phyloP scores from a whole-genome alignment of 768 basidiomycete genomes.

The Trametes cubensis region DNA sequence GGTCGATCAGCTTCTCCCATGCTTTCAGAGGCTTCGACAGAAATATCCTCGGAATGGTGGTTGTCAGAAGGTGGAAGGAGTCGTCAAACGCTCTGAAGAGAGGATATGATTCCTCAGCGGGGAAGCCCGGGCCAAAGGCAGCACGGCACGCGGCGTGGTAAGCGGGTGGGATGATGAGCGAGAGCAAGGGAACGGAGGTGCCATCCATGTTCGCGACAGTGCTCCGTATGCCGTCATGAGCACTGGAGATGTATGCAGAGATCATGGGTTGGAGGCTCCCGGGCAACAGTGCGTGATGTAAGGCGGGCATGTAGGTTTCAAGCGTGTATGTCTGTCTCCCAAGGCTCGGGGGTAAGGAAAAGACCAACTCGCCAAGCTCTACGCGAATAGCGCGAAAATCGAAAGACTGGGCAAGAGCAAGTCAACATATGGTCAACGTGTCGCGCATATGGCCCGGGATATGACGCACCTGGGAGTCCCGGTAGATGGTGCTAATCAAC shows the following conservation, averaged over 20 bases:
- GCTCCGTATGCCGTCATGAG: constrained; percentile 12
- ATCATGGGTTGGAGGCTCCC: constrained; percentile 18
- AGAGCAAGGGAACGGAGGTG: constrained; percentile 8
- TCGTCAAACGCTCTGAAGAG: constrained; percentile 29
- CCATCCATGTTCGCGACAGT: constrained; percentile 11
- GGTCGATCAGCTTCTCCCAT: constrained; percentile 22
- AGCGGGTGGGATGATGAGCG: constrained; percentile 22
- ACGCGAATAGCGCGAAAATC: constrained; percentile 20
- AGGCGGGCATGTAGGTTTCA: constrained; percentile 15
- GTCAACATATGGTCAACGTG: no score
- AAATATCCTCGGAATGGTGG: constrained; percentile 25
- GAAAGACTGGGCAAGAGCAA: constrained; percentile 18
- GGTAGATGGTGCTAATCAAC: constrained; percentile 26
- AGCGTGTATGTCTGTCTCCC: constrained; percentile 13
- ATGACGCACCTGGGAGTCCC: constrained; percentile 22
- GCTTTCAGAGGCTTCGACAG: constrained; percentile 16
- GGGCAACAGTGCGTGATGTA: constrained; percentile 23
- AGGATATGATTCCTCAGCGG: constrained; percentile 16
- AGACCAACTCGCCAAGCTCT: constrained; percentile 23
- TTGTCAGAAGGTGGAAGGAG: constrained; percentile 23
- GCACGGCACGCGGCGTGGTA: constrained; percentile 26
- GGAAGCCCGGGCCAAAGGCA: constrained; percentile 28
- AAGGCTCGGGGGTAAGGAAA: constrained; percentile 12
- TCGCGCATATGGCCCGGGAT: neutral
- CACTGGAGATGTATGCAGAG: constrained; percentile 10